Evolutionary conservation across 1,139 yeast genomes (phyloP), one percentile per base, ranked within the genome.

Genomic region (Pichia sp.): DNA sequence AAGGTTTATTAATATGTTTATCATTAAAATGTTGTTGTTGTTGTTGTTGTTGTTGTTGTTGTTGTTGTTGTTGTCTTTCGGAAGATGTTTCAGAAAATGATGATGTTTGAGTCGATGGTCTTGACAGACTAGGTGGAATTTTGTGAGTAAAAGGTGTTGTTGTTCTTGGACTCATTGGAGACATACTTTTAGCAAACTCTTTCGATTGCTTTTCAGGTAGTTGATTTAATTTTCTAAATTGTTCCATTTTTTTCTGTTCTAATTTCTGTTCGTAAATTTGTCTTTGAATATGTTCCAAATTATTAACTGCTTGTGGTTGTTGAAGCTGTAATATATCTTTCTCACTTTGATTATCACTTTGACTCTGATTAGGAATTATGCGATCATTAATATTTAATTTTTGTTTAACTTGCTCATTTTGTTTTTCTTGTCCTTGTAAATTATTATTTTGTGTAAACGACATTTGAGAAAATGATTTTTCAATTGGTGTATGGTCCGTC

Each of bases 151-250:
- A 40, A 22, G 41, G 36, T 24, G 25, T 26, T 23, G 42, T 38
- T n/a, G 46, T 37, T 22, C 37, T 40, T 16, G 51, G 51, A 30
- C 51, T 48, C 51, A 48, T 48, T 28, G 51, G 51, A 3, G 51
- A 48, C 34, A 44, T 39, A 25, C 48, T 46, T 40, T 40, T 46
- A 23, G 40, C 45, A 35, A 34, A 39, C 4, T 20, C 36, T n/a
- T 36, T 26, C 4, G 37, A 35, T 12, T 30, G 23, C 7, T 23
- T 22, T 11, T 25, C 16, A 4, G 40, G 25, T 12, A 32, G 20
- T 27, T 37, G 35, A 33, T 41, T 30, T 4, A 43, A 30, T 33
- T 32, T 35, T 16, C 34, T 24, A 20, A 45, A 47, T 12, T 47
- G 50, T 20, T 47, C 48, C 48, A 45, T 45, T 30, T 45, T 45